Percentiles rank a stretch among this genome's conserved stretches.
Evolutionary conservation across 345 rosid species (phyloP).

Genomic region (Excoecaria cochinchinensis): DNA sequence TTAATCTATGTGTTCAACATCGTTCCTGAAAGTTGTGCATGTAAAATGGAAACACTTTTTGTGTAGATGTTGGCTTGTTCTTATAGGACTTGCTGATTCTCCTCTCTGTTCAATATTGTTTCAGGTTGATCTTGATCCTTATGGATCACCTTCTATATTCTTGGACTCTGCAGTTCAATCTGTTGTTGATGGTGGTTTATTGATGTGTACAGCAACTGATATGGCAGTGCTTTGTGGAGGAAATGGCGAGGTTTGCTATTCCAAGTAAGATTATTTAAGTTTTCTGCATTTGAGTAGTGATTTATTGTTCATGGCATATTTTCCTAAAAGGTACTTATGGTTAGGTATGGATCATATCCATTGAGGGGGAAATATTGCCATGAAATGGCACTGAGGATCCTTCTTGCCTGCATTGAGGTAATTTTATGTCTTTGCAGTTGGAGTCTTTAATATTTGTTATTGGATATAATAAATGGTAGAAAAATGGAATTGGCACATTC

Average conservation of each 20-base stretch:
- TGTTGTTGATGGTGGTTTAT: slow-evolving; percentile 90
- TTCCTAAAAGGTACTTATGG: slow-evolving; percentile 22
- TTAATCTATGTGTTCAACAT: background rate
- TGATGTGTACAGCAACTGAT: slow-evolving; percentile 99
- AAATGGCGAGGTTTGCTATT: slow-evolving; percentile 98
- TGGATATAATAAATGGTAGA: background rate
- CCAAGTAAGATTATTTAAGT: slow-evolving; percentile 69
- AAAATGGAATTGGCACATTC: background rate
- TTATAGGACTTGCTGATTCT: slow-evolving; percentile 4
- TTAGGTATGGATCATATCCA: slow-evolving; percentile 93
- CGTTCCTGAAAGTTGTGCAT: background rate
- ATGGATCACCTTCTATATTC: slow-evolving; percentile 93
- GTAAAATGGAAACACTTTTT: background rate
- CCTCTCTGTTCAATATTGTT: slow-evolving; percentile 23
- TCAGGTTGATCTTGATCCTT: slow-evolving; percentile 99
- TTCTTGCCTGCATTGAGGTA: slow-evolving; percentile 96
- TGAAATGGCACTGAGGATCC: slow-evolving; percentile 98
- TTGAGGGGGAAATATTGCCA: slow-evolving; percentile 95
- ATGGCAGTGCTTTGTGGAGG: slow-evolving; percentile 99
- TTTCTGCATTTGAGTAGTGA: slow-evolving; percentile 14
- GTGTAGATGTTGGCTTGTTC: background rate
- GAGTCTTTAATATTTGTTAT: background rate
- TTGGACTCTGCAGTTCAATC: slow-evolving; percentile 97
- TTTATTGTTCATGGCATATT: slow-evolving; percentile 16
- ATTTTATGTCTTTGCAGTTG: slow-evolving; percentile 3